Base-by-base conservation (phyloP, 768 basidiomycete genomes). In the Leccinellum albellum region DNA sequence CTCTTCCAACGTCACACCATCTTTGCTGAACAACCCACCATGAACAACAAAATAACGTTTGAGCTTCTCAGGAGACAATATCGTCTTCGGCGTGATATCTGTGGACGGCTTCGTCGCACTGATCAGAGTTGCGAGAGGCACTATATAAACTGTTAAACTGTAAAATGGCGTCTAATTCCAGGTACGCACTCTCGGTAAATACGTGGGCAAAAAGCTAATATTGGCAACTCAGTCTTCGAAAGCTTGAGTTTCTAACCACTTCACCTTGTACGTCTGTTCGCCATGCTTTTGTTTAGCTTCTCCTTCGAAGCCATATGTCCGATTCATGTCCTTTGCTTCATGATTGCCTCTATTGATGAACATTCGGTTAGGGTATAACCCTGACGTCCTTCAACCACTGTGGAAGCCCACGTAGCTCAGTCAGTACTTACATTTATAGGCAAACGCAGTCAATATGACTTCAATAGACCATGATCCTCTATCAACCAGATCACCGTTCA, bases 281-380 rank as follows among this genome's bases (percentile, higher is more conserved):
- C 94, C 94, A 63, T 96, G 93, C 71, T 99, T 98, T 67, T 96
- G 89, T 68, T 96, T 96, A 29, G 86, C 89, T 76, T 99, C 97
- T 40, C 95, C 94, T 72, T 96, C 93, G 66, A 95, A 95, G 1
- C 94, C 94, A 71, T 96, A 94, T 21, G 87, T 83, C 50, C 88
- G 78, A 73, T 99, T 99, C 97, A 99, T 98, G 47, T 98, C 94
- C 70, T 91, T 91, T 58, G 93, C 87, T 75, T 96, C 94, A 67
- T 98, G 96, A 74, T 98, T 98, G 17, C 96, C 96, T 61, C 96
- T 84, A 71, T 99, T 98, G 69, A 99, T 84, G 72, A 82, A 96
- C 80, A 98, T 91, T 56, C 78, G 83, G 56, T 83, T 83, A 4
- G 96, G 96, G 74, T 91, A 94, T 55, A 98, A 75, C 95, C 95